Percentiles rank a stretch among this genome's conserved stretches.
Conservation (phyloP, 345 rosid genomes). For the Trapa incisa region DNA sequence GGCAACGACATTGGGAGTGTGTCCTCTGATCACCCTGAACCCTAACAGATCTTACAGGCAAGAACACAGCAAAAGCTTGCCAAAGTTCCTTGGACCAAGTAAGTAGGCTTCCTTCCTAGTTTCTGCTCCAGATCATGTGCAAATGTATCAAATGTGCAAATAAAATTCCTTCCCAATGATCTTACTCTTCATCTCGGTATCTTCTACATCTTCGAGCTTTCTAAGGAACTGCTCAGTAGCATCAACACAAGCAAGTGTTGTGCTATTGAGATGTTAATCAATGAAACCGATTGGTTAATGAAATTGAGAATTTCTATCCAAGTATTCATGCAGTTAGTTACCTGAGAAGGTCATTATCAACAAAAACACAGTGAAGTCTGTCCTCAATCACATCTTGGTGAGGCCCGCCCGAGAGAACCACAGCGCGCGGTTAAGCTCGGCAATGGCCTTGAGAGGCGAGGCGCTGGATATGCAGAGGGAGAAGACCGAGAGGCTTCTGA, state of each 20-base stretch:
- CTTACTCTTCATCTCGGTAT: conserved; percentile 85
- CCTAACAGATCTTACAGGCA: conserved; percentile 91
- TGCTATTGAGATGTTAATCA: too few relatives aligned
- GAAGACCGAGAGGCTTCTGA: conserved; percentile 71
- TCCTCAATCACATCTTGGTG: conserved; percentile 73
- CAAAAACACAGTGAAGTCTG: conserved; percentile 93
- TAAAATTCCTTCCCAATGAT: conserved; percentile 83
- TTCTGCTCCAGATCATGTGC: conserved; percentile 68
- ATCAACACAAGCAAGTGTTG: conserved; percentile 65
- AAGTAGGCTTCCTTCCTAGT: conserved; percentile 66
- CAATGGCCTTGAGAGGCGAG: conserved; percentile 46
- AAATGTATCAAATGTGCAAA: conserved; percentile 68
- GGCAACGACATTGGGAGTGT: conserved; percentile 92
- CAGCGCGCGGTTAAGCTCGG: conserved; percentile 44
- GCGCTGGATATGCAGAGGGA: conserved; percentile 86
- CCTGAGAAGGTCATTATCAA: conserved; percentile 90
- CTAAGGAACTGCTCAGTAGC: conserved; percentile 70
- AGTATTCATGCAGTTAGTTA: conserved; percentile 8
- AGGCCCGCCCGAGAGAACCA: conserved; percentile 92
- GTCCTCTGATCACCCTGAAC: conserved; percentile 99
- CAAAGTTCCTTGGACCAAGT: conserved; percentile 97
- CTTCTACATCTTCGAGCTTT: conserved; percentile 73
- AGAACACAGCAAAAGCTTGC: conserved; percentile 99
- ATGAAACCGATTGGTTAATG: too few relatives aligned
- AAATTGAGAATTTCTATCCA: too few relatives aligned